Evolutionary conservation across 2,329 filamentous ascomycete genomes (phyloP), one percentile per base, ranked within the genome.

Genomic region (Lecanicillium sp.): DNA sequence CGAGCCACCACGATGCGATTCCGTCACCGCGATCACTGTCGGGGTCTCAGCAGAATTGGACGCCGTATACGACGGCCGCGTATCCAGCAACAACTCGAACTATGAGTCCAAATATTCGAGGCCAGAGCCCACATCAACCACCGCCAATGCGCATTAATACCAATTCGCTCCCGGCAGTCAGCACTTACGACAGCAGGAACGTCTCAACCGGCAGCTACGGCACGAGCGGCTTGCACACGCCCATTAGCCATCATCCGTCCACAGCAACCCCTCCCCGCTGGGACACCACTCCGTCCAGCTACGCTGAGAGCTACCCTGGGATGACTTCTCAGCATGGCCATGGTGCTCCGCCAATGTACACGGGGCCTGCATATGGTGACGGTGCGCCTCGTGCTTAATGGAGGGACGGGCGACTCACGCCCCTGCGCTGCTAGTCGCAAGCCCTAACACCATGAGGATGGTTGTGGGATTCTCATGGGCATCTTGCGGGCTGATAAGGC

Each of bases 1-100:
- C 64, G 52, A 46, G 63, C 47, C 65, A 72, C 30, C 62, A 69
- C 31, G 71, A 75, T 32, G 58, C 65, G 4, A 63, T 76, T 20
- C 62, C 70, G 0, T 76, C 72, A 8, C 72, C 73, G 1, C 62
- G 73, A 2, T 72, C 71, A 2, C 56, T 76, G 3, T 63, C 68
- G 0, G 68, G 68, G 3, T 64, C 64, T 2, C 59, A 65, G 4
- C 56, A 67, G 2, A 58, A 60, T n/a, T 77, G 73, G 73, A 58
- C 58, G 1, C 54, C 63, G 1, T 74, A 73, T 48, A 56, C 62
- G 12, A 48, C 59, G 2, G 45, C 58, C 2, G 46, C 54, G 11
- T 64, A 63, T 41, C 51, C 60, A 2, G 48, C 53, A 2, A 45
- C 58, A 7, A 50, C 52, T 7, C 65, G 71, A n/a, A 60, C 68